Evolutionary conservation across 2,329 filamentous ascomycete genomes (phyloP), one percentile per base, ranked within the genome.

Genomic region (Diplodia seriata): DNA sequence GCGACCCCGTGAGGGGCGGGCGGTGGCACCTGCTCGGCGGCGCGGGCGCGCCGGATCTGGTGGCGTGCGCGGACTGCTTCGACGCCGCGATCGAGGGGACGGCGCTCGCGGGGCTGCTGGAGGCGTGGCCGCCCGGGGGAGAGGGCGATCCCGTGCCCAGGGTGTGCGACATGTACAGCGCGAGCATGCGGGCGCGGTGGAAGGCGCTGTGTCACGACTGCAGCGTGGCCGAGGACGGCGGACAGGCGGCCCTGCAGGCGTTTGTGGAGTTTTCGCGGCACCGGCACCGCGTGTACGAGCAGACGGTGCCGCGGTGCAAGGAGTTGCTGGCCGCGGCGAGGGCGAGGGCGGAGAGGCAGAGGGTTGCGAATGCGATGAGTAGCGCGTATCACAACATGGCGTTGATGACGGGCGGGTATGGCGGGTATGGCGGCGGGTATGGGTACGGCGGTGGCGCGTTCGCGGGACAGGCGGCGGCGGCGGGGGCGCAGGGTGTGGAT

Each of bases 401-500:
- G 54, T n/a, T 11, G 31, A 12, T 1, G n/a, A 12, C n/a, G 20
- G 18, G 9, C n/a, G n/a, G 18, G 31, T 56, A 56, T 18, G 54
- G 54, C 18, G 11, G n/a, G n/a, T 23, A 38, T 20, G 33, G n/a
- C 33, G n/a, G 9, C 12, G 43, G 40, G 12, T 49, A 43, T 9
- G 55, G 26, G 23, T 40, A 40, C 23, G 31, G 31, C 4, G 43
- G 26, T 2, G 23, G 38, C 1, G 11, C 29, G 31, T 63, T 51
- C 18, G 59, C 20, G 4, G 43, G 40, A 11, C 59, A 63, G 59
- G 59, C 59, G 18, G 59, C 47, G 31, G 59, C 59, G 43, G 43
- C 43, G 0, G 59, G 43, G 29, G 43, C 43, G 43, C 26, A 50
- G 59, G 47, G n/a, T n/a, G 12, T 26, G 5, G n/a, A 80, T 8